Percentiles rank a stretch among this genome's conserved stretches.
phyloP scores from a whole-genome alignment of 73 alveolate genomes.

The Blepharisma stoltei region DNA sequence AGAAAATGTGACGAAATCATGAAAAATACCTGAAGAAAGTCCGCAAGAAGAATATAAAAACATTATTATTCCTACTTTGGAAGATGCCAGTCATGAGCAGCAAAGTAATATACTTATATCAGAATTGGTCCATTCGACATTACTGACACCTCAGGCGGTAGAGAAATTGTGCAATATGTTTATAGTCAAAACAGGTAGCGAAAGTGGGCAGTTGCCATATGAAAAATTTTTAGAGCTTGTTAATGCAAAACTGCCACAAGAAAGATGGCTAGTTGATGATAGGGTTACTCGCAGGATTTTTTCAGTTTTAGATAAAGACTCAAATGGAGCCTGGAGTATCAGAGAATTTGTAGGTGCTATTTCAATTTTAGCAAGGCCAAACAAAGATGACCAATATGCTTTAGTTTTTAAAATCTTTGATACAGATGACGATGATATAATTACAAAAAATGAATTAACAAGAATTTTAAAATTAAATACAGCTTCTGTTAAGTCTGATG shows the following conservation, averaged over 20 bases:
- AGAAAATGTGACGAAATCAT: no score
- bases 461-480: constrained; percentile 38
- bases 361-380: background rate
- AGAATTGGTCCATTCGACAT: no score
- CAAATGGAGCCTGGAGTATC: constrained; percentile 25
- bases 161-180: no score
- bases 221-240: constrained; percentile 13
- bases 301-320: constrained; percentile 35
- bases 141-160: no score
- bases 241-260: background rate
- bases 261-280: constrained; percentile 21
- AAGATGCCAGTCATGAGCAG: no score
- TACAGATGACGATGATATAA: constrained; percentile 43
- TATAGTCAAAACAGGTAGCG: background rate
- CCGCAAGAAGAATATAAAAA: no score
- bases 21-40: no score
- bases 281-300: constrained; percentile 26
- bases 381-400: constrained; percentile 39
- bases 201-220: background rate
- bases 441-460: constrained; percentile 41
- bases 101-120: no score
- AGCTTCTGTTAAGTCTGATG: constrained; percentile 27
- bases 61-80: no score
- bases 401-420: constrained; percentile 51
- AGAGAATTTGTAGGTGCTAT: constrained; percentile 35